Base-by-base conservation (phyloP, 176 grass and related monocot species). In the Poa pratensis region DNA sequence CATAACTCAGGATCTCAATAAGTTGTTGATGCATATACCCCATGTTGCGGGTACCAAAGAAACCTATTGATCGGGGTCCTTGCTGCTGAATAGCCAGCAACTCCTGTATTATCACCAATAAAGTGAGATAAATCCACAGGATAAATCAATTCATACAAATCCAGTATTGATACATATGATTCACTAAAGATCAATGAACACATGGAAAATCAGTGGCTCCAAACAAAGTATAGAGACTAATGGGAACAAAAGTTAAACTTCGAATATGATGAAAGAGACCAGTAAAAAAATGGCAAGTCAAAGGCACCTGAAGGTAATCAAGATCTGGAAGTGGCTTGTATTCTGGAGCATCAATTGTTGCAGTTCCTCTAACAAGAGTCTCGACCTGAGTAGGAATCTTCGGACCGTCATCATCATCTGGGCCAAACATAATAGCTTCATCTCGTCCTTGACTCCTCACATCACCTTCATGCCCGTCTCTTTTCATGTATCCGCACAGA, bases 1-100 rank as follows among this genome's bases (percentile, higher is more conserved):
- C 94, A 89, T 99, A 99, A 83, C 97, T 99, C 34, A 96, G 86
- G 90, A 99, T 99, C 88, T 99, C 97, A 80, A 99, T 99, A 80
- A 99, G 97, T 75, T 99, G 94, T 78, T 99, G 97, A 76, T 99
- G 97, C 94, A 99, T 99, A 64, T 80, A 99, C 8, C 97, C 97
- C 97, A 99, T 96, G 73, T 99, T 96, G 65, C 92, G 94, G 18
- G 97, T 99, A 65, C 97, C 97, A 75, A 99, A 99, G 82, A 99
- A 99, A 71, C 94, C 94, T 82, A 99, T 99, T 67, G 91, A 85
- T 46, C 97, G 84, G 15, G 97, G 94, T 59, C 97, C 97, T 94
- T 96, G 90, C 76, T 99, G 97, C 80, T 99, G 97, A 90, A 99
- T 99, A 67, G 97, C 97, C 60, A 99, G 80, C 62, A 99, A 80